Evolutionary conservation across 305 asterid species (phyloP).

Genomic region (Fraxinus albicans): DNA sequence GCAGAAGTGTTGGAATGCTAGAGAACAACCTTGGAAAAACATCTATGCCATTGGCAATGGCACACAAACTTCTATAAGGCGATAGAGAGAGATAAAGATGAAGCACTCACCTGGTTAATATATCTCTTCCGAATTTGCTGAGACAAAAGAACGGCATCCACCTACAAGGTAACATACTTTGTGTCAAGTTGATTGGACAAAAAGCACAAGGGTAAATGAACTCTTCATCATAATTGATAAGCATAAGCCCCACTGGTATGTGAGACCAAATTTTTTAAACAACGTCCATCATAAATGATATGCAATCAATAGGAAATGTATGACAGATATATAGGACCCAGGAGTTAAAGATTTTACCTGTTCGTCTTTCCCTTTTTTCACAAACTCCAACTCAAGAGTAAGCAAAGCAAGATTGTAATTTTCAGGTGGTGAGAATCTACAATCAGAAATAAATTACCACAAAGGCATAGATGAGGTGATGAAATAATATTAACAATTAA

Average conservation of each 20-base stretch:
- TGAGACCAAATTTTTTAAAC: neutral
- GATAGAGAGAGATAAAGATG: neutral
- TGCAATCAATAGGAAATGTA: neutral
- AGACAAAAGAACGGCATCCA: slow-evolving; percentile 77
- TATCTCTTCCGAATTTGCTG: slow-evolving; percentile 72
- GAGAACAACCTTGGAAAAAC: neutral
- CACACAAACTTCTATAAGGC: neutral
- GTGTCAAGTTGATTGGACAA: slow-evolving; percentile 24
- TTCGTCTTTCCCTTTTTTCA: slow-evolving; percentile 86
- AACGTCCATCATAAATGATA: neutral
- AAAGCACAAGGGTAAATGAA: slow-evolving; percentile 5
- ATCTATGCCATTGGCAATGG: neutral
- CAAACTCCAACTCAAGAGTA: slow-evolving; percentile 91
- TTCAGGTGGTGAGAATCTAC: slow-evolving; percentile 86
- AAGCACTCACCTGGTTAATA: slow-evolving; percentile 59
- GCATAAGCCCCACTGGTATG: neutral
- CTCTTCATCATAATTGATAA: neutral
- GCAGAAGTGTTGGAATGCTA: neutral
- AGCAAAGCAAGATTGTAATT: slow-evolving; percentile 75
- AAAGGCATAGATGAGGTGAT: neutral
- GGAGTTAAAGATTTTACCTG: slow-evolving; percentile 43
- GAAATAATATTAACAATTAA: neutral
- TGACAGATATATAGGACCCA: neutral
- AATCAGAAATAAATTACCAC: slow-evolving; percentile 20
- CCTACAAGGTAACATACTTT: slow-evolving; percentile 46